Evolutionary conservation across 352 stramenopile genomes (phyloP).

Genomic region (Pythium volutum): DNA sequence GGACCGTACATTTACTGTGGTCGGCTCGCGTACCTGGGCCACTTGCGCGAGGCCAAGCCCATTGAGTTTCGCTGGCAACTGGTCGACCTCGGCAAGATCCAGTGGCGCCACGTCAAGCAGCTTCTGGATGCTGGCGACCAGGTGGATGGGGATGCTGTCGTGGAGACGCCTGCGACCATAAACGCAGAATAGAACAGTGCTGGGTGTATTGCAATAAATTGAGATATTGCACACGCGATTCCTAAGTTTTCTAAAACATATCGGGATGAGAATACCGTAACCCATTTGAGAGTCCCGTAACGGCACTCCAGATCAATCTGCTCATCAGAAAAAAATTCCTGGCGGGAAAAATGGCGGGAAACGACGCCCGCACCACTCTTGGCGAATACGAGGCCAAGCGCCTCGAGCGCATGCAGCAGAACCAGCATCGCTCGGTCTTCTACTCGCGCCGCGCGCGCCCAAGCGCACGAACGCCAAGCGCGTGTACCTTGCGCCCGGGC

Average conservation of each 20-base stretch:
- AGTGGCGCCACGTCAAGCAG: slow-evolving; percentile 29
- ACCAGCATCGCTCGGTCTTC: slow-evolving; percentile 1
- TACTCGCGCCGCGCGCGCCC: not conserved
- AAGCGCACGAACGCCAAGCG: not conserved
- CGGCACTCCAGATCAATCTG: too few relatives aligned
- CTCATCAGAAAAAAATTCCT: not conserved
- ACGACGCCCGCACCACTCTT: not conserved
- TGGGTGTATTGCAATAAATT: too few relatives aligned
- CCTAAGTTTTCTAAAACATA: not conserved
- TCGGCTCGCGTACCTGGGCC: slow-evolving; percentile 48
- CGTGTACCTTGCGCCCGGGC: not conserved
- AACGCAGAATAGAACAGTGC: not conserved
- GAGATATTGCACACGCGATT: too few relatives aligned
- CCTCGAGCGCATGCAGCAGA: not conserved
- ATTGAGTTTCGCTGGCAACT: slow-evolving; percentile 72
- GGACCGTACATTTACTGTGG: slow-evolving; percentile 71
- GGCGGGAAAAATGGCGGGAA: not conserved
- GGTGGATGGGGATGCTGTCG: not conserved
- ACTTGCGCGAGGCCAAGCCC: slow-evolving; percentile 26
- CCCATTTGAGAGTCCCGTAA: too few relatives aligned
- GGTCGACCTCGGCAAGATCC: slow-evolving; percentile 34
- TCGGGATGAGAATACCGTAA: not conserved
- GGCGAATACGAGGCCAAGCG: slow-evolving; percentile 1
- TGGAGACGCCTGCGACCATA: not conserved
- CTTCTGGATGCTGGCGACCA: slow-evolving; percentile 22